Conservation (phyloP, 805 yeast species). For the Candida andamanensis region DNA sequence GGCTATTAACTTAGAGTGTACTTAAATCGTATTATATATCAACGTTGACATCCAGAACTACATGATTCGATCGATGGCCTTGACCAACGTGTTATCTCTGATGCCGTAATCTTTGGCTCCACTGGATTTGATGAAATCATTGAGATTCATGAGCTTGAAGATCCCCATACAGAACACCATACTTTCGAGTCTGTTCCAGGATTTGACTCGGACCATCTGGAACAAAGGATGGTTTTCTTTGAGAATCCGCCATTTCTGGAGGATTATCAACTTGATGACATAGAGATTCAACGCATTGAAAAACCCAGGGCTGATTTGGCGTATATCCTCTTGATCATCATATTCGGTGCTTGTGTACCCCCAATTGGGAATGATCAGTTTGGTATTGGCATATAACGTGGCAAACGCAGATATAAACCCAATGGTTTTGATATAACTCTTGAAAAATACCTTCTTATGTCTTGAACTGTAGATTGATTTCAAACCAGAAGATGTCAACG, state of each 20-base stretch:
- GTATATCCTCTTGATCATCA: slow-evolving; percentile 11
- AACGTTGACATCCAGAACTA: slow-evolving; percentile 1
- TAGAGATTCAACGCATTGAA: slow-evolving; percentile 28
- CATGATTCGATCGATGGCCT: slow-evolving; percentile 19
- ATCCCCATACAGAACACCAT: slow-evolving; percentile 30
- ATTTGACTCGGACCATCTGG: slow-evolving; percentile 17
- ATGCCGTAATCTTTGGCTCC: slow-evolving; percentile 15
- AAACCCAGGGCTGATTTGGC: slow-evolving; percentile 21
- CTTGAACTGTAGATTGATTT: slow-evolving; percentile 13
- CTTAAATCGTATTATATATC: not conserved
- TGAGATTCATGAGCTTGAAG: slow-evolving; percentile 34
- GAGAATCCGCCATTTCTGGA: slow-evolving; percentile 38
- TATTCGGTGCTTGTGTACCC: slow-evolving; percentile 11
- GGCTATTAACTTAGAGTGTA: slow-evolving; percentile 37
- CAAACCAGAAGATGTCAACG: slow-evolving; percentile 29
- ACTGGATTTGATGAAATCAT: slow-evolving; percentile 23
- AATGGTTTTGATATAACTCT: slow-evolving; percentile 28
- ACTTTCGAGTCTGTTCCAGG: slow-evolving; percentile 32
- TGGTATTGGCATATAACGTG: slow-evolving; percentile 20
- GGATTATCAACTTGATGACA: slow-evolving; percentile 27
- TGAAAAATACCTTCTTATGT: slow-evolving; percentile 22
- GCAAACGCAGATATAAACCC: slow-evolving; percentile 31
- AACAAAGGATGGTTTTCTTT: slow-evolving; percentile 36
- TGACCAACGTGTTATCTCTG: slow-evolving; percentile 14
- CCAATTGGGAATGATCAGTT: slow-evolving; percentile 17